Conservation (phyloP, 2,329 filamentous ascomycete species). For the Aspergillus uvarum region DNA sequence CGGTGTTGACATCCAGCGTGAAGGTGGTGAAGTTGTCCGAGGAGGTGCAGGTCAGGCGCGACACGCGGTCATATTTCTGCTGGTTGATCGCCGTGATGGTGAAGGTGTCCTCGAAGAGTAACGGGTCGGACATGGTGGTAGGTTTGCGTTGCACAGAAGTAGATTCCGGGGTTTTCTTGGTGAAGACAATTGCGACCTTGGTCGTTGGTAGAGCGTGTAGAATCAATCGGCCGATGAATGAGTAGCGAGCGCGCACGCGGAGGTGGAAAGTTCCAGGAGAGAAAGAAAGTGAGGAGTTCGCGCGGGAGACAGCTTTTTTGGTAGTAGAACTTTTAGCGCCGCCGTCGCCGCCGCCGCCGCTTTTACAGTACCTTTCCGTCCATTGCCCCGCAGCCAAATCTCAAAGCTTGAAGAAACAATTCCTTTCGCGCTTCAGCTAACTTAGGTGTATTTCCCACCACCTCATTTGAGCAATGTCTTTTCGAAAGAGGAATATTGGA, state of each 20-base stretch:
- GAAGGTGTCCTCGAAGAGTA: conserved; percentile 93
- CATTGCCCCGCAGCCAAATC: conserved; percentile 23
- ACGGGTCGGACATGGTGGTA: conserved; percentile 72
- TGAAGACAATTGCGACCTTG: too few species aligned
- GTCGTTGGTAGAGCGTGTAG: too few species aligned
- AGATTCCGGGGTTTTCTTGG: too few species aligned
- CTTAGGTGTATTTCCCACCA: conserved; percentile 2
- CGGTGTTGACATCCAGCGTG: conserved; percentile 88
- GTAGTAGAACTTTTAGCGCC: conserved; percentile 22
- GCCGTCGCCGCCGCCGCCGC: conserved; percentile 23
- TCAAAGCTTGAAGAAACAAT: conserved; percentile 11
- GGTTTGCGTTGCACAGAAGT: conserved; percentile 17
- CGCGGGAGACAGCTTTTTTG: conserved; percentile 23
- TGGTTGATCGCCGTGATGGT: conserved; percentile 75
- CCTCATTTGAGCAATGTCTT: conserved; percentile 55
- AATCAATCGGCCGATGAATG: too few species aligned
- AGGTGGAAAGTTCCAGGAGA: background rate
- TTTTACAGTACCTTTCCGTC: conserved; percentile 21
- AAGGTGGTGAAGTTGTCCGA: conserved; percentile 73
- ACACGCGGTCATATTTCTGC: conserved; percentile 92
- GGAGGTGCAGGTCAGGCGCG: conserved; percentile 76
- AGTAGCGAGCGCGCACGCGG: too few species aligned
- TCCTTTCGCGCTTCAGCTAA: background rate
- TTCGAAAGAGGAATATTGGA: conserved; percentile 66
- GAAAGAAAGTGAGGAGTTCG: conserved; percentile 9